Evolutionary conservation across 345 rosid genomes (phyloP).

Genomic region (Sapria himalayana): DNA sequence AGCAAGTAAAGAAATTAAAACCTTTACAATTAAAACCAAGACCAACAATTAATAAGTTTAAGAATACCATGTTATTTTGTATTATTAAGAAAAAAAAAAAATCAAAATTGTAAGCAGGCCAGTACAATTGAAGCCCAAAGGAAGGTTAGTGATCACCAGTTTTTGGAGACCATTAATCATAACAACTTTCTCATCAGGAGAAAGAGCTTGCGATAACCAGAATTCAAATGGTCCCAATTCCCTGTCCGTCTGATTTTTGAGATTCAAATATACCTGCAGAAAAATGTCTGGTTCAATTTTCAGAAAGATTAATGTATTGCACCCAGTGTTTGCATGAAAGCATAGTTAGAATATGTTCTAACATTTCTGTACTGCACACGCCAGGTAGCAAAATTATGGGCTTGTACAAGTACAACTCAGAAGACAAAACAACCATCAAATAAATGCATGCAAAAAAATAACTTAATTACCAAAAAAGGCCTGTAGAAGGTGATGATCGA

Average conservation of each 20-base stretch:
- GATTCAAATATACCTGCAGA: constrained; percentile 48
- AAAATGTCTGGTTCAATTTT: constrained; percentile 10
- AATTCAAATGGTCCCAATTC: constrained; percentile 72
- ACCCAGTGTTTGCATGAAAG: too few species aligned
- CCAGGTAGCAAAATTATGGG: neutral
- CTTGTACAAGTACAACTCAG: too few species aligned
- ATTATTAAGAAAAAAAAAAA: constrained; percentile 1
- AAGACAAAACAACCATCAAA: too few species aligned
- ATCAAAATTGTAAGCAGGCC: neutral
- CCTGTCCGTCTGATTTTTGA: constrained; percentile 54
- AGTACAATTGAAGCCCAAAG: too few species aligned
- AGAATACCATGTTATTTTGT: neutral
- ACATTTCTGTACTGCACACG: too few species aligned
- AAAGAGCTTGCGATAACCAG: constrained; percentile 37
- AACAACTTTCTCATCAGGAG: constrained; percentile 39
- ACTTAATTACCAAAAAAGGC: constrained; percentile 42
- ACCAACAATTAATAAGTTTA: neutral
- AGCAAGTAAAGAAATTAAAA: constrained; percentile 3
- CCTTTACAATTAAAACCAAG: neutral
- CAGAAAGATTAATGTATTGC: constrained; percentile 6
- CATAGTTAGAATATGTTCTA: too few species aligned
- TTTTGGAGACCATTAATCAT: constrained; percentile 62
- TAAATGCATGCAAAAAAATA: neutral
- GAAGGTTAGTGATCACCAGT: too few species aligned
- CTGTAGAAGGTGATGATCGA: constrained; percentile 30